Percentiles rank a stretch among this genome's conserved stretches.
Conservation (phyloP, 2,329 filamentous ascomycete genomes). For the Mycosphaerella sp. region DNA sequence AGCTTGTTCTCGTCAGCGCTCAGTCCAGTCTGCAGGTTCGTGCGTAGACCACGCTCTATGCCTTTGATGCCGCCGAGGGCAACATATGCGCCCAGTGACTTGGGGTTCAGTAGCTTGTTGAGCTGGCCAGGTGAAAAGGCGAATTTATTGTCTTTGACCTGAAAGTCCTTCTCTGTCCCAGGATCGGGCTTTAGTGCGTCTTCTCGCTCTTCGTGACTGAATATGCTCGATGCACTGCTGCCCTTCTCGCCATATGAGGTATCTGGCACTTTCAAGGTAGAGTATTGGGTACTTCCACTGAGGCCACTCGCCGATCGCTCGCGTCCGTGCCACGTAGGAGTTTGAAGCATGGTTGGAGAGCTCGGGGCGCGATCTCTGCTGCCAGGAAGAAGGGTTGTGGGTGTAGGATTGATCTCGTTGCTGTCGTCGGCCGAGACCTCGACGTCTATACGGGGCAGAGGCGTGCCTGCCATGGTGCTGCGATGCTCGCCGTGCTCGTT, state of each 20-base stretch:
- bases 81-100: slow-evolving; percentile 66
- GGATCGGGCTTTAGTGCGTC: slow-evolving; percentile 70
- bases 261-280: slow-evolving; percentile 19
- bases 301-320: slow-evolving; percentile 17
- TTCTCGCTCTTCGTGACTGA: slow-evolving; percentile 30
- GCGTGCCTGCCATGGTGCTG: slow-evolving; percentile 19
- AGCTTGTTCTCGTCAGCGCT: slow-evolving; percentile 62
- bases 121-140: slow-evolving; percentile 77
- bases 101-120: slow-evolving; percentile 73
- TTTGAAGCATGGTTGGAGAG: slow-evolving; percentile 17
- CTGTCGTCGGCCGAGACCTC: slow-evolving; percentile 12
- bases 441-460: slow-evolving; percentile 21
- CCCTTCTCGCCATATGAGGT: slow-evolving; percentile 18
- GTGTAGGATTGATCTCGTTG: slow-evolving; percentile 16
- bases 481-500: background rate
- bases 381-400: slow-evolving; percentile 12
- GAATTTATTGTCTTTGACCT: slow-evolving; percentile 72
- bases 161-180: slow-evolving; percentile 67
- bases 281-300: slow-evolving; percentile 20
- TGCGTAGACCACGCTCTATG: slow-evolving; percentile 67
- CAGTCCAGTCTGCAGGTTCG: slow-evolving; percentile 59
- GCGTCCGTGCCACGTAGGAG: slow-evolving; percentile 15
- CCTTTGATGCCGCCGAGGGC: slow-evolving; percentile 67
- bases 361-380: slow-evolving; percentile 9
- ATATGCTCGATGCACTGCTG: slow-evolving; percentile 19